Base-by-base conservation (phyloP, 495 filamentous ascomycete species). In the Penicillium paradoxum region DNA sequence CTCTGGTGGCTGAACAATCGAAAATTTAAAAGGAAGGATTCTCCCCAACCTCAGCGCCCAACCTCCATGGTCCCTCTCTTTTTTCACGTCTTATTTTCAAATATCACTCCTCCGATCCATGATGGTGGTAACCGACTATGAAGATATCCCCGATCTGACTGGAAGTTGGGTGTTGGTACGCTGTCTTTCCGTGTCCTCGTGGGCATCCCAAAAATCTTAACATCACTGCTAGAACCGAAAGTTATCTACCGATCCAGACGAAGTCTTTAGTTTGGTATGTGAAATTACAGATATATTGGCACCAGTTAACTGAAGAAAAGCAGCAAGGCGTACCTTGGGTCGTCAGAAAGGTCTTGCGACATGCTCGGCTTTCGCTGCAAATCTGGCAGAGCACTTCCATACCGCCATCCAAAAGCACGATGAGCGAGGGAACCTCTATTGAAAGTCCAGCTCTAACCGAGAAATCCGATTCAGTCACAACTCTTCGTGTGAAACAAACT, bases 291-390 rank as follows among this genome's bases (percentile, higher is more conserved):
- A 5, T 10, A 4, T 25, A 13, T 2, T 24, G 11, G 4, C 1
- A 7, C n/a, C 9, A 0, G 4, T 37, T 29, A 33, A 15, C 50
- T 51, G 33, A 49, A 0, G 2, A 13, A 17, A 17, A 42, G 37
- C 30, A 64, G 61, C 61, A 64, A 61, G 55, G 55, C 6, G 60
- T 61, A 8, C 58, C 58, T 17, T 58, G 54, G 52, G 18, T 61
- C 2, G 49, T 60, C 27, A 48, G 61, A 10, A 52, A 56, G n/a
- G 55, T 27, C 1, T 39, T 61, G 8, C 33, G 38, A 17, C 53
- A 56, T 29, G 61, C 54, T 11, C 49, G 21, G 24, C 49, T 64
- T n/a, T 49, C 55, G 0, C 34, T 61, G 30, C 19, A 58, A 17
- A 56, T 61, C 9, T 29, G 41, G 8, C 61, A 64, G 50, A 33